Percentiles rank a stretch among this genome's conserved stretches.
Evolutionary conservation across 768 basidiomycete species (phyloP).

Genomic region (Udeniomyces megalosporus): DNA sequence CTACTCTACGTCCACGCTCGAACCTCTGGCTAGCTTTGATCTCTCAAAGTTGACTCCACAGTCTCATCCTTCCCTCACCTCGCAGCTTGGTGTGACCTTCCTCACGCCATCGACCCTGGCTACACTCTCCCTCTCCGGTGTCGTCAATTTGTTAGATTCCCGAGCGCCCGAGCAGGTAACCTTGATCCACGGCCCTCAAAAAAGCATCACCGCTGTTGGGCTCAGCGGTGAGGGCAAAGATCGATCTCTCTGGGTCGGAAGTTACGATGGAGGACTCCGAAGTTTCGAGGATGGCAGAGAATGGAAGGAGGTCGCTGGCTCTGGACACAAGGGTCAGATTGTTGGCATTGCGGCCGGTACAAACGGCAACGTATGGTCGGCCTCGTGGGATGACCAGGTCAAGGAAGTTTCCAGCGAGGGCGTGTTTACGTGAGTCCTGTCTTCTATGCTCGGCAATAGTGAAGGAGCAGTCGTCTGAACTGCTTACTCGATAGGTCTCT

Average conservation of each 20-base stretch:
- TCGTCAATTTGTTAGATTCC: conserved; percentile 66
- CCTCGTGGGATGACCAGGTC: conserved; percentile 60
- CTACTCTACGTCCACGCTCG: conserved; percentile 4
- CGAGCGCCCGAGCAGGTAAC: conserved; percentile 44
- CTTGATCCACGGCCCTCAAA: conserved; percentile 53
- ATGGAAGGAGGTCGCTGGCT: conserved; percentile 33
- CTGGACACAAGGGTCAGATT: conserved; percentile 55
- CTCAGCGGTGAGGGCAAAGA: conserved; percentile 11
- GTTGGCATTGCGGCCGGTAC: conserved; percentile 41
- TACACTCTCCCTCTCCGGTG: conserved; percentile 57
- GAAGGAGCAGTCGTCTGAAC: too few relatives aligned
- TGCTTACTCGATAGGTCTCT: conserved; percentile 14
- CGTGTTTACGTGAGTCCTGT: not conserved
- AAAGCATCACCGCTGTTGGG: conserved; percentile 50
- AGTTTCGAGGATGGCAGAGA: conserved; percentile 40
- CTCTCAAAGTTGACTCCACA: not conserved
- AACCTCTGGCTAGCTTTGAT: conserved; percentile 1
- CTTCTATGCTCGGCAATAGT: not conserved
- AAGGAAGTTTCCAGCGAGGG: not conserved
- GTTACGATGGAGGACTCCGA: conserved; percentile 59
- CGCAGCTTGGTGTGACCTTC: conserved; percentile 13
- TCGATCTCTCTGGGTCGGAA: conserved; percentile 62
- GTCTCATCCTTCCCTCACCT: not conserved
- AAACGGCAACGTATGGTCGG: conserved; percentile 44
- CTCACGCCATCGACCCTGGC: conserved; percentile 13